phyloP scores from a whole-genome alignment of 106 monocot genomes.

The Allium sativum region DNA sequence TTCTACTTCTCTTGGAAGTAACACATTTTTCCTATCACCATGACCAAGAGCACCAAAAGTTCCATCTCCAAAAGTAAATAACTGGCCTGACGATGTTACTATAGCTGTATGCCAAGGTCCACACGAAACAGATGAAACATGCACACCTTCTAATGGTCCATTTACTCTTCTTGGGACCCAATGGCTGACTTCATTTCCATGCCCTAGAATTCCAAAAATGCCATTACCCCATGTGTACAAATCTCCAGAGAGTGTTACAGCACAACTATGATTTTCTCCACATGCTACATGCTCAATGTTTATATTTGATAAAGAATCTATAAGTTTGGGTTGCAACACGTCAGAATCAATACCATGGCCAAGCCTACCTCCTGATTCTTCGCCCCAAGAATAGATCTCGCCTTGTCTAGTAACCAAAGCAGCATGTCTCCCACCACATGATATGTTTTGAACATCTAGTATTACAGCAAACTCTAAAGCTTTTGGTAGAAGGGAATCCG shows the following conservation, averaged over 20 bases:
- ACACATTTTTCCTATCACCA: conserved; percentile 58
- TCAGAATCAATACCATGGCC: conserved; percentile 91
- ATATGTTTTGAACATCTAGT: conserved; percentile 89
- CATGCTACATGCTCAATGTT: conserved; percentile 94
- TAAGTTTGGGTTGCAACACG: conserved; percentile 81
- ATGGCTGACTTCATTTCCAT: conserved; percentile 54
- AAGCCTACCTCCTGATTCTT: conserved; percentile 92
- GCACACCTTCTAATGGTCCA: conserved; percentile 59
- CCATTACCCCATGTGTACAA: conserved; percentile 82
- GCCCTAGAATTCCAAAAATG: conserved; percentile 61
- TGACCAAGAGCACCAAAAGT: conserved; percentile 85
- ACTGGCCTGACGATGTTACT: conserved; percentile 63
- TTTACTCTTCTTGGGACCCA: conserved; percentile 72
- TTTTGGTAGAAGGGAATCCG: conserved; percentile 78
- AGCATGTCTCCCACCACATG: conserved; percentile 79
- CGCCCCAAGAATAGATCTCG: conserved; percentile 92
- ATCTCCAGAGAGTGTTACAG: conserved; percentile 71
- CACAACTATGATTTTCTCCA: conserved; percentile 74
- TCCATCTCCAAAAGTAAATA: conserved; percentile 80
- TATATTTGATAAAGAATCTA: conserved; percentile 65
- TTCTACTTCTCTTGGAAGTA: conserved; percentile 59
- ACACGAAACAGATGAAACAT: conserved; percentile 71
- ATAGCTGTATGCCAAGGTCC: conserved; percentile 84
- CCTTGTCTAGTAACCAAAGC: conserved; percentile 93
- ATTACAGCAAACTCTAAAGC: conserved; percentile 86